Evolutionary conservation across 805 yeast genomes (phyloP).

Genomic region (Hyphopichia homilentoma): DNA sequence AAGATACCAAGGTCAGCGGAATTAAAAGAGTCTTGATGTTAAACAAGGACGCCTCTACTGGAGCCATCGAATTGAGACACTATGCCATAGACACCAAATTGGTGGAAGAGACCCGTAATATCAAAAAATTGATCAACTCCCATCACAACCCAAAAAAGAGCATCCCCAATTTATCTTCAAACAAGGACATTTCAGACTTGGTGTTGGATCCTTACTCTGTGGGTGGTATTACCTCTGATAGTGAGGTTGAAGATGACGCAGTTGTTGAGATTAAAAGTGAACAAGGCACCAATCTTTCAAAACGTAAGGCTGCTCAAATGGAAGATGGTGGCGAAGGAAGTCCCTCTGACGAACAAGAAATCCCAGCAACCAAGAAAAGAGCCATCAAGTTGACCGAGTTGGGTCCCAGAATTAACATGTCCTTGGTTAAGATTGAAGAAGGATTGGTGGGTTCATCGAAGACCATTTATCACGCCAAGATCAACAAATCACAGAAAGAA

Average conservation of each 20-base stretch:
- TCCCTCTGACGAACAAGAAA: slow-evolving; percentile 12
- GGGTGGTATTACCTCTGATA: slow-evolving; percentile 81
- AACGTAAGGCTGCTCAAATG: slow-evolving; percentile 12
- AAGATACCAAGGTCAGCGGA: slow-evolving; percentile 63
- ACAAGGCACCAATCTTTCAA: slow-evolving; percentile 15
- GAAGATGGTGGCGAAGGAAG: slow-evolving; percentile 10
- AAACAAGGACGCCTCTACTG: slow-evolving; percentile 67
- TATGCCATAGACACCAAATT: slow-evolving; percentile 82
- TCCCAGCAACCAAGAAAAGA: slow-evolving; percentile 48
- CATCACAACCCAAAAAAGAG: slow-evolving; percentile 57
- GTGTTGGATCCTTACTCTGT: slow-evolving; percentile 79
- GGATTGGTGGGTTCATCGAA: slow-evolving; percentile 81
- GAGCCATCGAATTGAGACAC: slow-evolving; percentile 80
- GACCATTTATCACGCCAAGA: slow-evolving; percentile 74
- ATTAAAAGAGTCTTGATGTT: slow-evolving; percentile 85
- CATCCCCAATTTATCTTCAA: slow-evolving; percentile 66
- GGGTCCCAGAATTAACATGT: slow-evolving; percentile 83
- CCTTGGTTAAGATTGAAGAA: slow-evolving; percentile 84
- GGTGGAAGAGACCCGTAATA: slow-evolving; percentile 71
- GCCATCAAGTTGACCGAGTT: slow-evolving; percentile 91
- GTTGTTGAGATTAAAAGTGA: slow-evolving; percentile 56
- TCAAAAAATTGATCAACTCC: slow-evolving; percentile 65
- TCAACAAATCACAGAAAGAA: slow-evolving; percentile 63
- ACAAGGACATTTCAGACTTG: slow-evolving; percentile 76
- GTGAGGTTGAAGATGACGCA: slow-evolving; percentile 91